A percentile compares a stretch with the other conserved stretches of the same genome.
These are phyloP conservation scores for Metschnikowia gelsemii DNA, from an alignment of 805 yeast genomes.

Conservation along the genomic window DNA sequence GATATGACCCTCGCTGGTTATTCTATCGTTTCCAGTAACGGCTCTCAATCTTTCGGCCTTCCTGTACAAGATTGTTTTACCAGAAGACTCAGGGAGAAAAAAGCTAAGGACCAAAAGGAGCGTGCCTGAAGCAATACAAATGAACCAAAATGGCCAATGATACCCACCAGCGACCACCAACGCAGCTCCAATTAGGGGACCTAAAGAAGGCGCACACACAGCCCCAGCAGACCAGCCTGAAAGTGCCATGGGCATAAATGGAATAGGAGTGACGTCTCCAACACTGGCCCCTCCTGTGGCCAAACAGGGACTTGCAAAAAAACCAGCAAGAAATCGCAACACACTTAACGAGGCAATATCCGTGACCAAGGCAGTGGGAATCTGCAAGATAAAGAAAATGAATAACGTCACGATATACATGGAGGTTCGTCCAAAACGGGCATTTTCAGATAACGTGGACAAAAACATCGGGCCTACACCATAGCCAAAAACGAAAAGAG, in stretches of 20 bases:
- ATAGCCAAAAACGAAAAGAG: constrained; percentile 58
- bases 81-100: constrained; percentile 17
- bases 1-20: constrained; percentile 17
- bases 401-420: constrained; percentile 48
- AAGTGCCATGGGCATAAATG: constrained; percentile 46
- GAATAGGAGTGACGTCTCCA: constrained; percentile 46
- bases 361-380: constrained; percentile 52
- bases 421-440: constrained; percentile 51
- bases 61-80: constrained; percentile 15
- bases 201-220: constrained; percentile 53
- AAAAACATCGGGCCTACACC: constrained; percentile 60
- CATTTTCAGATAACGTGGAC: constrained; percentile 58
- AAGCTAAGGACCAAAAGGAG: constrained; percentile 9
- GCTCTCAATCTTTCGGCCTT: constrained; percentile 17
- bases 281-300: constrained; percentile 61
- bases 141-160: constrained; percentile 20
- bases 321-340: constrained; percentile 52
- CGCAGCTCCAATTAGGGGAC: constrained; percentile 57
- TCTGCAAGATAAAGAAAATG: constrained; percentile 50
- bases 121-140: constrained; percentile 12
- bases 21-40: constrained; percentile 15
- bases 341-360: constrained; percentile 52
- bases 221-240: constrained; percentile 55
- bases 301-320: constrained; percentile 55
- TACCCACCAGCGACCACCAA: constrained; percentile 27